Conservation (phyloP, 1,284 basidiomycete genomes). For the Sporisorium scitamineum region DNA sequence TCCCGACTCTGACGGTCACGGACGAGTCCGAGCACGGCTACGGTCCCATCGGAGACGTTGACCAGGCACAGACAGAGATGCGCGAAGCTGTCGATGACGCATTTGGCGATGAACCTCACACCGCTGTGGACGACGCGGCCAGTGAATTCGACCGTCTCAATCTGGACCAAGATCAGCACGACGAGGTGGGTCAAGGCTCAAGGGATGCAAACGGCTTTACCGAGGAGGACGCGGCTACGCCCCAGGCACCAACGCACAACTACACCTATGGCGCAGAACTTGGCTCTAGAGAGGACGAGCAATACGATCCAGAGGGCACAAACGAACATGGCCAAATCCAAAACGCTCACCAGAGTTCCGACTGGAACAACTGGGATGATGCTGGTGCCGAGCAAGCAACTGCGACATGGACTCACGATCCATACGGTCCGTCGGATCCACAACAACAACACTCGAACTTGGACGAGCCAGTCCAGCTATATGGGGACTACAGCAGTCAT, state of each 20-base stretch:
- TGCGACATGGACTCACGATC: slow-evolving; percentile 3
- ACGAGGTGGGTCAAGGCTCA: background rate
- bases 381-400: slow-evolving; percentile 7
- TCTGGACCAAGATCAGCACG: slow-evolving; percentile 12
- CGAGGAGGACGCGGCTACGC: slow-evolving; percentile 17
- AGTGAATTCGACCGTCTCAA: slow-evolving; percentile 24
- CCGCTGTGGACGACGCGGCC: slow-evolving; percentile 23
- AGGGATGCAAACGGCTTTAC: slow-evolving; percentile 8
- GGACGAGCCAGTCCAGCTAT: slow-evolving; percentile 2
- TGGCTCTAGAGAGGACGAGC: background rate
- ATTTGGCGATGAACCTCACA: background rate
- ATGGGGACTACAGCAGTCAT: slow-evolving; percentile 15
- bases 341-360: slow-evolving; percentile 11
- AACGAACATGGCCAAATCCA: background rate
- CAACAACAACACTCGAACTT: slow-evolving; percentile 12
- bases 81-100: slow-evolving; percentile 1
- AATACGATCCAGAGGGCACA: slow-evolving; percentile 14
- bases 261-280: background rate
- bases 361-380: slow-evolving; percentile 22
- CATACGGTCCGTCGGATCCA: slow-evolving; percentile 10
- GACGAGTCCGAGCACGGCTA: slow-evolving; percentile 35
- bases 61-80: slow-evolving; percentile 6
- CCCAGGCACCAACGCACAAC: slow-evolving; percentile 9
- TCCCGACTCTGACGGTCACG: slow-evolving; percentile 43
- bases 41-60: background rate